Conservation (phyloP, 306 rosid species). For the Purshia tridentata region DNA sequence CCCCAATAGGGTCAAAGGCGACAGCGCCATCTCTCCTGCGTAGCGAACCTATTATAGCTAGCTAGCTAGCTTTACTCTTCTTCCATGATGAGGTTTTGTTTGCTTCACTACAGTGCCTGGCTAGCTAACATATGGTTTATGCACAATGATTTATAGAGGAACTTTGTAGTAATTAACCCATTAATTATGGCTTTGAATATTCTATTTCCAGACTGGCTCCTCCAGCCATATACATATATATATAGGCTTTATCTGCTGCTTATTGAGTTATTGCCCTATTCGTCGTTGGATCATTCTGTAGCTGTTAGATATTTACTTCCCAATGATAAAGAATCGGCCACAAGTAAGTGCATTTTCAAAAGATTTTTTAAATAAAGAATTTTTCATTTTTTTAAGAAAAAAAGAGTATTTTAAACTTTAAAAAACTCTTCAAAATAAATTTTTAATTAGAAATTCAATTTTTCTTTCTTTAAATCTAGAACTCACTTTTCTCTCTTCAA, state of each 20-base stretch:
- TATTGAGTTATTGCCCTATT: not conserved
- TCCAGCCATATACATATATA: not conserved
- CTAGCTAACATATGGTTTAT: not conserved
- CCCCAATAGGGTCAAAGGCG: conserved; percentile 7
- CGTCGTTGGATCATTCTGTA: not conserved
- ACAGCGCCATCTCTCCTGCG: conserved; percentile 84
- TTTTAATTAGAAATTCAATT: too few relatives aligned
- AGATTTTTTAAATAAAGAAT: too few relatives aligned
- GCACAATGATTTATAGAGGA: not conserved
- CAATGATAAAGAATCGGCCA: not conserved
- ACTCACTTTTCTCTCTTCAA: too few relatives aligned
- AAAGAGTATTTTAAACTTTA: too few relatives aligned
- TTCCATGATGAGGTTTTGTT: not conserved
- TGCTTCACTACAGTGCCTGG: not conserved
- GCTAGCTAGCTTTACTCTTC: conserved; percentile 9
- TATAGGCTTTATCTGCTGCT: not conserved
- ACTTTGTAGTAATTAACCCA: not conserved
- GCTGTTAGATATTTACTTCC: too few relatives aligned
- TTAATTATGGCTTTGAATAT: not conserved
- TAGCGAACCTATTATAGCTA: conserved; percentile 39
- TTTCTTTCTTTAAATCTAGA: too few relatives aligned
- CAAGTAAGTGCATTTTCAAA: too few relatives aligned
- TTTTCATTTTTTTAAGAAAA: too few relatives aligned
- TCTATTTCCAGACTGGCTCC: not conserved
- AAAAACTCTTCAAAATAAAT: too few relatives aligned